These are phyloP conservation scores for Areca catechu DNA, from an alignment of 176 grass and related monocot genomes.

Conservation along the genomic window DNA sequence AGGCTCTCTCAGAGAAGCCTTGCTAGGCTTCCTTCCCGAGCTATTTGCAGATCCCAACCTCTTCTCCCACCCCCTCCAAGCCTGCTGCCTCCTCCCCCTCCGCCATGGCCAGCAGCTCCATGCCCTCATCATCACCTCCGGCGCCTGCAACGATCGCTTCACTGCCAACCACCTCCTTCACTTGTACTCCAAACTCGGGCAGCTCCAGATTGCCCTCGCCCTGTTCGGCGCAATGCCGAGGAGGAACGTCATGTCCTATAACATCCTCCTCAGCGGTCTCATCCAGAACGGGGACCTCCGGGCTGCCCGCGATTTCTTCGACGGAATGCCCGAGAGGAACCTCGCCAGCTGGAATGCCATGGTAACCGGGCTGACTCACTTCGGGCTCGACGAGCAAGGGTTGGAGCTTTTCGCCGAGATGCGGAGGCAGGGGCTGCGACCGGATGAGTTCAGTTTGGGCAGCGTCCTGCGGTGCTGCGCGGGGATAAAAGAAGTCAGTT, in stretches of 20 bases:
- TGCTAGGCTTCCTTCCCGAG: constrained; percentile 24
- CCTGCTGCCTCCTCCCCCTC: constrained; percentile 18
- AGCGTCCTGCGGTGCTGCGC: constrained; percentile 48
- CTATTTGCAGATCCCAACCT: constrained; percentile 27
- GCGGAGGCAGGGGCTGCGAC: constrained; percentile 41
- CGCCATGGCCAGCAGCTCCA: constrained; percentile 46
- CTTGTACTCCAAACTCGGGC: constrained; percentile 28
- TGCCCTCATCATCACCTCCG: constrained; percentile 26
- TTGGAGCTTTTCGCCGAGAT: constrained; percentile 35
- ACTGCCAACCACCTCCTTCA: constrained; percentile 47
- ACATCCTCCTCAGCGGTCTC: constrained; percentile 39
- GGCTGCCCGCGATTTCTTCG: constrained; percentile 32
- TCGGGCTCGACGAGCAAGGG: constrained; percentile 30
- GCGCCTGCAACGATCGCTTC: constrained; percentile 49
- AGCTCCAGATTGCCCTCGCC: constrained; percentile 7
- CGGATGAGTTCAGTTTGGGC: constrained; percentile 48
- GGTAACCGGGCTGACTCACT: constrained; percentile 37
- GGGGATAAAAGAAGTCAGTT: constrained; percentile 32
- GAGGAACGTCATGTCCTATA: constrained; percentile 67
- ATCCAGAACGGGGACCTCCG: constrained; percentile 32
- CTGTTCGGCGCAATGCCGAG: constrained; percentile 42
- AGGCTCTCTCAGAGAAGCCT: constrained; percentile 36
- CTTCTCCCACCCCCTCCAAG: constrained; percentile 34
- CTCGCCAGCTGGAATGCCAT: constrained; percentile 58
- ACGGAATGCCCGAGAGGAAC: constrained; percentile 45